A percentile compares a stretch with the other conserved stretches of the same genome.
Evolutionary conservation across 2,329 filamentous ascomycete genomes (phyloP).

Genomic region (Penicillium corylophilum): DNA sequence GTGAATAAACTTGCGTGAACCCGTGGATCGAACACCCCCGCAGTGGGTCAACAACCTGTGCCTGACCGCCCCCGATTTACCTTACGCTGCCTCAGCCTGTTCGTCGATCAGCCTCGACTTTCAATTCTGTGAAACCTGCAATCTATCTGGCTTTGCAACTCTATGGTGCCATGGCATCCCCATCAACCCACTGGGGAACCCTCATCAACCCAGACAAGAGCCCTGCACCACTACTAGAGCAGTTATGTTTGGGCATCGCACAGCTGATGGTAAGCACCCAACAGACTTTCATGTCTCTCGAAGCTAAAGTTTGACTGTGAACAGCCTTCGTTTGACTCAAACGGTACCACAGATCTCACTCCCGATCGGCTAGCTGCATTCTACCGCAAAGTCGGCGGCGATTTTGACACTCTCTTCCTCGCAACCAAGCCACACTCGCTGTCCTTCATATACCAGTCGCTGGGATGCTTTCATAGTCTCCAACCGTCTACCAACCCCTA

Average conservation of each 20-base stretch:
- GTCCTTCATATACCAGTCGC: slow-evolving; percentile 87
- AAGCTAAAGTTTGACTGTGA: background rate
- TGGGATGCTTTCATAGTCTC: slow-evolving; percentile 85
- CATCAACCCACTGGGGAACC: slow-evolving; percentile 54
- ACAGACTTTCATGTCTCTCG: background rate
- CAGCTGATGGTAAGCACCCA: slow-evolving; percentile 63
- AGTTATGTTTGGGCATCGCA: slow-evolving; percentile 67
- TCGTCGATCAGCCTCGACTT: slow-evolving; percentile 10
- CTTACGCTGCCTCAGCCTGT: slow-evolving; percentile 16
- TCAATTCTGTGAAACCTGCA: slow-evolving; percentile 4
- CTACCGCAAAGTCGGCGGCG: slow-evolving; percentile 71
- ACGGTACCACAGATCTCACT: slow-evolving; percentile 45
- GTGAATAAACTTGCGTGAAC: background rate
- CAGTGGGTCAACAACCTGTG: slow-evolving; percentile 23
- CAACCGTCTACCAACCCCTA: slow-evolving; percentile 72
- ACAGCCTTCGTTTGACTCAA: slow-evolving; percentile 34
- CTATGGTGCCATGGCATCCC: slow-evolving; percentile 30
- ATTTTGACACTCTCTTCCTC: slow-evolving; percentile 78
- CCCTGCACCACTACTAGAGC: slow-evolving; percentile 65
- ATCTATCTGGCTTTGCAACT: too few relatives aligned
- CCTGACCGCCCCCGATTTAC: slow-evolving; percentile 22
- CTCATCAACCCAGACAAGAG: slow-evolving; percentile 68
- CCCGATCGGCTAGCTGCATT: slow-evolving; percentile 73
- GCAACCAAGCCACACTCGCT: slow-evolving; percentile 70
- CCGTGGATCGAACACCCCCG: slow-evolving; percentile 10